Evolutionary conservation across 768 basidiomycete genomes (phyloP).

Genomic region (Clavulina sp.): DNA sequence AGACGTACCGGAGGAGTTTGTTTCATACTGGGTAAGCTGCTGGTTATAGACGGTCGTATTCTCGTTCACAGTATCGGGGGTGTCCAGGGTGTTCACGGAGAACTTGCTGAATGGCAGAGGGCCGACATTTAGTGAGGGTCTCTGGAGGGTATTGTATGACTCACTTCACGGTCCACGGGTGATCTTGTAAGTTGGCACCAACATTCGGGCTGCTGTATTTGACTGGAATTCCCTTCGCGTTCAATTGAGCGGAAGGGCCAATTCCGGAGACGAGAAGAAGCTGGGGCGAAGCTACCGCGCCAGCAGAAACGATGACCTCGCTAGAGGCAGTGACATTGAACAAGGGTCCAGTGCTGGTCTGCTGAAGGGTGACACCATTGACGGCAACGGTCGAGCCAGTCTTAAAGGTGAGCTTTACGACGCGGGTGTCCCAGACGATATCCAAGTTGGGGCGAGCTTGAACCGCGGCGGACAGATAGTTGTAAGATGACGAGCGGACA

Average conservation of each 20-base stretch:
- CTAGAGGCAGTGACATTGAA: constrained; percentile 8
- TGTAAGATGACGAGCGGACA: neutral
- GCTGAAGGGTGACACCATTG: too few relatives aligned
- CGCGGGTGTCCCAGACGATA: constrained; percentile 37
- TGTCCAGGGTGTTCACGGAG: too few relatives aligned
- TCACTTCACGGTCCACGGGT: neutral
- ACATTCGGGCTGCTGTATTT: constrained; percentile 25
- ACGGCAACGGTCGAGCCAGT: too few relatives aligned
- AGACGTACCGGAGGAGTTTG: neutral
- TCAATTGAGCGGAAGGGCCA: constrained; percentile 20
- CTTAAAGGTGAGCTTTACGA: constrained; percentile 31
- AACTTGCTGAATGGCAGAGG: too few relatives aligned
- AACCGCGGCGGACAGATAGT: neutral
- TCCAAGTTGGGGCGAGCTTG: constrained; percentile 38
- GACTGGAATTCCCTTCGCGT: constrained; percentile 17
- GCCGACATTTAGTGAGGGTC: too few relatives aligned
- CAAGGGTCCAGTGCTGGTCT: too few relatives aligned
- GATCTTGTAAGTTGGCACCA: constrained; percentile 26
- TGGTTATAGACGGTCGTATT: neutral
- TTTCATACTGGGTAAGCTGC: neutral
- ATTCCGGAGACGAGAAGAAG: constrained; percentile 29
- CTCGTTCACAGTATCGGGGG: too few relatives aligned
- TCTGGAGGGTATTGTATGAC: too few relatives aligned
- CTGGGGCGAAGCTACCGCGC: constrained; percentile 24
- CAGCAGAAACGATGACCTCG: constrained; percentile 15